Base-by-base conservation (phyloP, 345 rosid species). In the Raphanus raphanistrum region DNA sequence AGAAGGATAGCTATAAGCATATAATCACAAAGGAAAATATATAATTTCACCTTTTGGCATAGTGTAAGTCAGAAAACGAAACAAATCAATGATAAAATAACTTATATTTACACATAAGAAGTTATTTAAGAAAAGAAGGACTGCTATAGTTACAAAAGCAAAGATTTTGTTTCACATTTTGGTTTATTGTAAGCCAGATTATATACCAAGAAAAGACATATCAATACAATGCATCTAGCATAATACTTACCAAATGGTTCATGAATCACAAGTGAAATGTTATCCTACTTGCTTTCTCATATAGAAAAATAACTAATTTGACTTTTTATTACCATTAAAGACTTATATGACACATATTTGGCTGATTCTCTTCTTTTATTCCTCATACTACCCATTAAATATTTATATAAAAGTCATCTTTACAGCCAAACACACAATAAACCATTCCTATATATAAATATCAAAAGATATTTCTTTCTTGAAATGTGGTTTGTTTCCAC, bases 341-440 rank as follows among this genome's bases (percentile, higher is more conserved):
- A 33, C 28, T 55, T 68, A 75, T 28, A 29, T 15, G 25, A 6
- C 4, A 43, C n/a, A 31, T 21, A 66, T 66, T 32, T 62, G 55
- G 36, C 55, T 13, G 8, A 61, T 76, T 68, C 32, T 45, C 57
- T 41, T 43, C 32, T 26, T 62, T 21, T 60, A 33, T 48, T 61
- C 50, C 28, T 21, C 31, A 28, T 33, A 32, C 63, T 48, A 50
- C 16, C 10, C 68, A 45, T 5, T 68, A 59, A 45, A 59, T 68
- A 68, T 3, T n/a, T 12, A 52, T 7, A 33, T 21, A n/a, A 61
- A 76, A 33, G 72, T 32, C 63, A 6, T 54, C 67, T 66, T 78
- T 72, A 72, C 73, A 72, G 62, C 77, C 26, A 59, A 72, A 54
- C 81, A 78, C 68, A 17, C 72, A 70, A 64, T 66, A 64, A 71